These are phyloP conservation scores for Polytolypa hystricis DNA, from an alignment of 2,329 filamentous ascomycete species.

Conservation along the genomic window DNA sequence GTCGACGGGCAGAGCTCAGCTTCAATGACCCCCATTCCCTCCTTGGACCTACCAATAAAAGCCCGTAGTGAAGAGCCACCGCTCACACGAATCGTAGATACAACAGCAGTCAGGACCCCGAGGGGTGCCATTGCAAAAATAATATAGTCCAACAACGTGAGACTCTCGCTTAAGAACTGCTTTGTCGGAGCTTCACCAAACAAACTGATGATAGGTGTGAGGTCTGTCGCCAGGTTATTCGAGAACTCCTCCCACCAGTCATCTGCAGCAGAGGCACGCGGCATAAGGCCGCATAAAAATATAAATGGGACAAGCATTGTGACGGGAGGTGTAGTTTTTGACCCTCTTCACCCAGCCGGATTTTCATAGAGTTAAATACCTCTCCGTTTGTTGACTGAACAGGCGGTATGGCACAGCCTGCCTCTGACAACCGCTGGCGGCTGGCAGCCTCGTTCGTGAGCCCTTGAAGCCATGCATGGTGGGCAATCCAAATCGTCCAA, in stretches of 20 bases:
- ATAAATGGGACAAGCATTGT: too few relatives aligned
- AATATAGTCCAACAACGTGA: constrained; percentile 11
- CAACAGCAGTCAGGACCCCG: constrained; percentile 17
- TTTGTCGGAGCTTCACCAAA: constrained; percentile 13
- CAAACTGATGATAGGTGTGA: constrained; percentile 4
- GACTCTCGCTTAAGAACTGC: constrained; percentile 22
- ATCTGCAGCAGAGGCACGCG: too few relatives aligned
- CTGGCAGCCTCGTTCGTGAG: too few relatives aligned
- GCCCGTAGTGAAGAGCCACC: constrained; percentile 13
- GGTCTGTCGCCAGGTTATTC: constrained; percentile 9
- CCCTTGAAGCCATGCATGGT: too few relatives aligned
- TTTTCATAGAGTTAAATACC: too few relatives aligned
- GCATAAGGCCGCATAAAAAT: too few relatives aligned
- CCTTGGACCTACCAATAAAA: constrained; percentile 18
- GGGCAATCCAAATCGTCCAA: too few relatives aligned
- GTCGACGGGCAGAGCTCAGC: constrained; percentile 20
- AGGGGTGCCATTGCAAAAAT: constrained; percentile 17
- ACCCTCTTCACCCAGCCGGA: too few relatives aligned
- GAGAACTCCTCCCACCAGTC: constrained; percentile 7
- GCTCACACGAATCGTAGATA: constrained; percentile 17
- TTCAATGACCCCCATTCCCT: constrained; percentile 14
- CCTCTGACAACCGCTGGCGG: too few relatives aligned
- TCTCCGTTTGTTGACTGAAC: too few relatives aligned
- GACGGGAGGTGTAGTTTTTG: too few relatives aligned
- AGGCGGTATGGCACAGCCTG: too few relatives aligned